Percentiles rank a stretch among this genome's conserved stretches.
Conservation (phyloP, 192 early-diverging fungal genomes). For the Backusella morwellensis region DNA sequence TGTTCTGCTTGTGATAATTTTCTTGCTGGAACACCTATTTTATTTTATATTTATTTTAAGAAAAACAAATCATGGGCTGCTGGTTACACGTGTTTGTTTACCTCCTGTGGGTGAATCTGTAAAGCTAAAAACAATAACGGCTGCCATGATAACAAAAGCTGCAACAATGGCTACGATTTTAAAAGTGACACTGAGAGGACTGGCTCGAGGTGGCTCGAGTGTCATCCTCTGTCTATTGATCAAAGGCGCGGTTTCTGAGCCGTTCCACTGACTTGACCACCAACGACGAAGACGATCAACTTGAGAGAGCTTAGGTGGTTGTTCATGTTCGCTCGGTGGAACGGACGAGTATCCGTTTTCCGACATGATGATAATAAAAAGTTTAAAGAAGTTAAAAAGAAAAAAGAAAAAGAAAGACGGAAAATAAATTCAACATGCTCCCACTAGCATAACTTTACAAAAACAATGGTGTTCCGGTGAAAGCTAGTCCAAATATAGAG, state of each 20-base stretch:
- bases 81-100: neutral
- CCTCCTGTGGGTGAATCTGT: neutral
- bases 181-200: neutral
- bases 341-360: constrained; percentile 1
- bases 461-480: neutral
- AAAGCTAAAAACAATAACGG: neutral
- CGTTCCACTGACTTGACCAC: neutral
- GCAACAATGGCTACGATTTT: neutral
- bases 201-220: constrained; percentile 18
- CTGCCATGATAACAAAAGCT: neutral
- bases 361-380: neutral
- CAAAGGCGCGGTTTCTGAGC: constrained; percentile 13
- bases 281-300: neutral
- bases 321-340: neutral
- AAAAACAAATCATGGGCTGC: neutral
- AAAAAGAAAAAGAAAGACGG: neutral
- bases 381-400: neutral
- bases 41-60: neutral
- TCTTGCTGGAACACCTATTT: neutral
- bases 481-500: too few species aligned
- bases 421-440: neutral
- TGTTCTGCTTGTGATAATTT: constrained; percentile 8
- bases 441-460: neutral
- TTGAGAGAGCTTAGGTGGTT: neutral
- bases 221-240: constrained; percentile 21